phyloP scores from a whole-genome alignment of 495 filamentous ascomycete species.

The Choiromyces venosus region DNA sequence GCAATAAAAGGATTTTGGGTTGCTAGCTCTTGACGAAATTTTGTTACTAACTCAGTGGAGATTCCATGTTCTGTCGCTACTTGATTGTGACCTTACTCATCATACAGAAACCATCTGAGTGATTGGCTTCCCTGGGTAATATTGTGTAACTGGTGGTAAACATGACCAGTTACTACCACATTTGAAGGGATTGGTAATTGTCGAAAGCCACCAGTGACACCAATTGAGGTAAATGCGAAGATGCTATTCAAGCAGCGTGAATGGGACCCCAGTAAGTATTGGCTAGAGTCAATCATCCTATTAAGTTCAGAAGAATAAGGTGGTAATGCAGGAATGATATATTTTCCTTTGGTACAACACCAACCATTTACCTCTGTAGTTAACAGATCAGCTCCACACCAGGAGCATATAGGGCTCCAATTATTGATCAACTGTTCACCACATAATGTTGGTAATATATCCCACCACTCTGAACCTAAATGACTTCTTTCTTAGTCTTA shows the following conservation, averaged over 20 bases:
- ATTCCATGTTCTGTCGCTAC: not conserved
- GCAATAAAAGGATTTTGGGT: constrained; percentile 8
- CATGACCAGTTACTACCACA: not conserved
- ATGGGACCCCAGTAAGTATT: not conserved
- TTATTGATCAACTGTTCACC: too few relatives aligned
- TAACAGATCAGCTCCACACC: too few relatives aligned
- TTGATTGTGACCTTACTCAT: not conserved
- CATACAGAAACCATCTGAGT: not conserved
- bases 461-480: too few relatives aligned
- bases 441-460: too few relatives aligned
- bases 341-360: constrained; percentile 20
- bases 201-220: constrained; percentile 12
- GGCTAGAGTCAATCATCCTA: not conserved
- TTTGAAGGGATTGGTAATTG: constrained; percentile 13
- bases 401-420: too few relatives aligned
- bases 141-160: constrained; percentile 14
- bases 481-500: too few relatives aligned
- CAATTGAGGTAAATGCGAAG: constrained; percentile 11
- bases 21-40: constrained; percentile 1
- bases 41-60: not conserved
- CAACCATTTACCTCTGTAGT: constrained; percentile 9
- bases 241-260: constrained; percentile 11
- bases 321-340: not conserved
- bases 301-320: not conserved
- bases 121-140: constrained; percentile 9